Conservation (phyloP, 2,329 filamentous ascomycete genomes). For the Aspergillus niger region DNA sequence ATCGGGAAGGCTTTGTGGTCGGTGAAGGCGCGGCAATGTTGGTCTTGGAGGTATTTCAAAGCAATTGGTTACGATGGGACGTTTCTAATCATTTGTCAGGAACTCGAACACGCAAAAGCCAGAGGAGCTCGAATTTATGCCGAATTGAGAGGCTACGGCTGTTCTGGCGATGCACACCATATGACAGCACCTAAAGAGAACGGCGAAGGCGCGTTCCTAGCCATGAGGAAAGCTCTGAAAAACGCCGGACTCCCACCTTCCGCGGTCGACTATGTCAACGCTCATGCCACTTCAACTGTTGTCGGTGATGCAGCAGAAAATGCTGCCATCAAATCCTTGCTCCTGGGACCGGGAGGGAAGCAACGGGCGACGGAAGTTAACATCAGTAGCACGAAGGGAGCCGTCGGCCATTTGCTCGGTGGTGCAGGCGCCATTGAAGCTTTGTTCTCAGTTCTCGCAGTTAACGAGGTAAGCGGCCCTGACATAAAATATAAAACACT, state of each 20-base stretch:
- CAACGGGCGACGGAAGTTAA: constrained; percentile 66
- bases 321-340: constrained; percentile 72
- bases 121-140: constrained; percentile 83
- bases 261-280: constrained; percentile 88
- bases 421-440: constrained; percentile 90
- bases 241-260: constrained; percentile 69
- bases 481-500: not conserved
- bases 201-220: constrained; percentile 75
- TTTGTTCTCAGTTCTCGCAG: constrained; percentile 77
- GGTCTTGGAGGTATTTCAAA: constrained; percentile 67
- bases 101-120: constrained; percentile 80
- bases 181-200: constrained; percentile 87
- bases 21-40: constrained; percentile 88
- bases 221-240: constrained; percentile 81
- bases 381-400: constrained; percentile 91
- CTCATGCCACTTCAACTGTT: constrained; percentile 85
- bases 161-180: constrained; percentile 87
- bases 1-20: constrained; percentile 84
- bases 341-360: constrained; percentile 72
- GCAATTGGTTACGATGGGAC: not conserved
- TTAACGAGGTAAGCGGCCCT: constrained; percentile 66
- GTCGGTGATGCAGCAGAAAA: constrained; percentile 90
- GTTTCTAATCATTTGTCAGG: constrained; percentile 44
- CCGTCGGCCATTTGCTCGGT: constrained; percentile 86
- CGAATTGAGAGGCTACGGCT: constrained; percentile 84